phyloP scores from a whole-genome alignment of 225 moss, liverwort and hornwort genomes.

The Marchantia paleacea region DNA sequence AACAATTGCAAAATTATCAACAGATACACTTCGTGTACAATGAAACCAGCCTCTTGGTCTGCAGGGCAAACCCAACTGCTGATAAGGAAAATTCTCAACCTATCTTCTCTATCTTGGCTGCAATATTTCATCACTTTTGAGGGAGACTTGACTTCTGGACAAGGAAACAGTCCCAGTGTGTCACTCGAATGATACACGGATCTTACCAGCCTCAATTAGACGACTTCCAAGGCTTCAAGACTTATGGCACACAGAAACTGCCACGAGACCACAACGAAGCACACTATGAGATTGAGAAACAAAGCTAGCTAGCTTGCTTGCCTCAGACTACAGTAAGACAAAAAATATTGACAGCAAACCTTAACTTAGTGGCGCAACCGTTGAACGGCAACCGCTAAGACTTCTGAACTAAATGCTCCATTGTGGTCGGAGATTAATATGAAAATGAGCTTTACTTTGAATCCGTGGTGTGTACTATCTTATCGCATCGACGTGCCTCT shows the following conservation, averaged over 20 bases:
- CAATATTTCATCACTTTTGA: background rate
- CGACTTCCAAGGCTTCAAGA: background rate
- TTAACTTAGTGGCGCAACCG: background rate
- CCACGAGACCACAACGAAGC: background rate
- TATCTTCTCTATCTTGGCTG: conserved; percentile 1
- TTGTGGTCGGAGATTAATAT: background rate
- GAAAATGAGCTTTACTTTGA: background rate
- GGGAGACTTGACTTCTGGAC: background rate
- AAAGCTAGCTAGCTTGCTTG: background rate
- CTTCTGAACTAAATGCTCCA: background rate
- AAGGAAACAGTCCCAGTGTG: background rate
- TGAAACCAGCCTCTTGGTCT: conserved; percentile 8
- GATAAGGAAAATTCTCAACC: background rate
- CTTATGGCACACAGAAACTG: background rate
- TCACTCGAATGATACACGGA: conserved; percentile 13
- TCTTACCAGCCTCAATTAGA: conserved; percentile 1
- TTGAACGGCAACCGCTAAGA: background rate
- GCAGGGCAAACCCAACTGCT: conserved; percentile 11
- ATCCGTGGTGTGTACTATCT: conserved; percentile 1
- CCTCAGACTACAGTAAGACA: background rate
- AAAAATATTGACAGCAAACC: background rate
- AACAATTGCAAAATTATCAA: conserved; percentile 7
- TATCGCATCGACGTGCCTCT: background rate
- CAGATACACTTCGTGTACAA: conserved; percentile 16
- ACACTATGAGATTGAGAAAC: background rate